Percentiles rank a stretch among this genome's conserved stretches.
These are phyloP conservation scores for Cyclostephanos tholiformis DNA, from an alignment of 108 stramenopile species.

Conservation along the genomic window DNA sequence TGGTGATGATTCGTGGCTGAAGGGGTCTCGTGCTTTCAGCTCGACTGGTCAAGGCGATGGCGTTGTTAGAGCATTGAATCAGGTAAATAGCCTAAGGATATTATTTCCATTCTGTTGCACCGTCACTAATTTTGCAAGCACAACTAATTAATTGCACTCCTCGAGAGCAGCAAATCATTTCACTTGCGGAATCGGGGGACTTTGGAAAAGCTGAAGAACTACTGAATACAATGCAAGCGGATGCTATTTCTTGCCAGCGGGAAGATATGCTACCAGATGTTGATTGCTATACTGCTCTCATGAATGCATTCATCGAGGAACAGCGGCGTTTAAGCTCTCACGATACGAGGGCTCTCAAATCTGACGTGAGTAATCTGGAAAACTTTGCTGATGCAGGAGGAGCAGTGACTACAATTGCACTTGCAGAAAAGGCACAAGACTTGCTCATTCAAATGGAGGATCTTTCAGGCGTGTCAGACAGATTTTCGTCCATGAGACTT, in stretches of 20 bases:
- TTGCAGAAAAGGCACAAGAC: slow-evolving; percentile 43
- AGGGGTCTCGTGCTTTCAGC: slow-evolving; percentile 10
- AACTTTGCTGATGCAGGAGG: slow-evolving; percentile 11
- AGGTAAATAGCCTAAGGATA: not conserved
- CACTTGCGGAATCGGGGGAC: slow-evolving; percentile 40
- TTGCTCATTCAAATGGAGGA: slow-evolving; percentile 52
- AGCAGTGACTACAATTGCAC: slow-evolving; percentile 17
- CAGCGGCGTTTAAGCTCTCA: slow-evolving; percentile 31
- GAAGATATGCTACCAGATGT: slow-evolving; percentile 32
- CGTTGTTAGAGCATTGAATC: slow-evolving; percentile 4
- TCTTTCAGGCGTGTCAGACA: slow-evolving; percentile 49
- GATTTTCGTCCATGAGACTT: slow-evolving; percentile 40
- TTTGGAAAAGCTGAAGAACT: slow-evolving; percentile 27
- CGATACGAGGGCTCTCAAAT: slow-evolving; percentile 10
- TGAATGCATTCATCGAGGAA: slow-evolving; percentile 36
- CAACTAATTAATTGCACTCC: not conserved
- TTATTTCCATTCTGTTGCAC: not conserved
- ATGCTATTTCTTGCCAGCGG: slow-evolving; percentile 23
- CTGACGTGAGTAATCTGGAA: slow-evolving; percentile 13
- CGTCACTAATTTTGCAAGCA: not conserved
- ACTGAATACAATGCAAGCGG: slow-evolving; percentile 30
- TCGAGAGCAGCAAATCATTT: slow-evolving; percentile 28
- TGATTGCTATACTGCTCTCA: slow-evolving; percentile 44
- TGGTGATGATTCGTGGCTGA: not conserved
- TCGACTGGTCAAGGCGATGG: not conserved